Evolutionary conservation across 1,139 yeast genomes (phyloP).

Genomic region (Blastobotrys petasosporus): DNA sequence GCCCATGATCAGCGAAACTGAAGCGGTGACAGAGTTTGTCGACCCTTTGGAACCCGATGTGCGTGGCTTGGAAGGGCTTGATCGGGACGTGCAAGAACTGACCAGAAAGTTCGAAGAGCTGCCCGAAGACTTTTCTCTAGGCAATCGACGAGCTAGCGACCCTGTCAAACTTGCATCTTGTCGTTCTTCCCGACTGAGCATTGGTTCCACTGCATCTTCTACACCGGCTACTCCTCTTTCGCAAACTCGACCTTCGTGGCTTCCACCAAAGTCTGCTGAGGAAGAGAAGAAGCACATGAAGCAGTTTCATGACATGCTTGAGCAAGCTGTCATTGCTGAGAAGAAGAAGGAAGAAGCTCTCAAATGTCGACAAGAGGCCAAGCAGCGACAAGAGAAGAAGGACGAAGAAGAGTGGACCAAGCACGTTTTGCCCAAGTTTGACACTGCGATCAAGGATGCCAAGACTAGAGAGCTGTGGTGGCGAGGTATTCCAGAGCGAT

Average conservation of each 20-base stretch:
- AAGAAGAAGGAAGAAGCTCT: constrained; percentile 31
- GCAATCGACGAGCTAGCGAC: constrained; percentile 12
- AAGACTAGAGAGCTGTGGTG: constrained; percentile 54
- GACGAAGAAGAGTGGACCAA: constrained; percentile 42
- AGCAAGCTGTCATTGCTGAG: constrained; percentile 37
- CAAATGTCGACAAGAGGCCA: constrained; percentile 19
- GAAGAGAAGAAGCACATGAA: constrained; percentile 53
- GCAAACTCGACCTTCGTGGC: constrained; percentile 54
- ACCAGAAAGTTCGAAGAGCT: constrained; percentile 36
- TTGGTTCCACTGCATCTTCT: constrained; percentile 19
- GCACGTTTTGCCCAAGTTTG: constrained; percentile 38
- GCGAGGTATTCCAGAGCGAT: constrained; percentile 54
- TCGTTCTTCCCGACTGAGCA: background rate
- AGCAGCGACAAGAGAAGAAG: constrained; percentile 28
- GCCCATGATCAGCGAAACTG: constrained; percentile 11
- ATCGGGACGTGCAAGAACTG: constrained; percentile 45
- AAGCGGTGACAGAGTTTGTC: background rate
- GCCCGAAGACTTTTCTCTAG: constrained; percentile 8
- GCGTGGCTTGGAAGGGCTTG: constrained; percentile 27
- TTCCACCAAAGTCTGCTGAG: constrained; percentile 57
- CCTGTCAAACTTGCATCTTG: background rate
- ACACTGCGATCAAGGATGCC: constrained; percentile 35
- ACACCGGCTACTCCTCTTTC: constrained; percentile 4
- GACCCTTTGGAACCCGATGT: background rate
- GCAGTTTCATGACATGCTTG: constrained; percentile 49